Evolutionary conservation across 805 yeast genomes (phyloP), one percentile per base, ranked within the genome.

Genomic region (Wickerhamomyces alni): DNA sequence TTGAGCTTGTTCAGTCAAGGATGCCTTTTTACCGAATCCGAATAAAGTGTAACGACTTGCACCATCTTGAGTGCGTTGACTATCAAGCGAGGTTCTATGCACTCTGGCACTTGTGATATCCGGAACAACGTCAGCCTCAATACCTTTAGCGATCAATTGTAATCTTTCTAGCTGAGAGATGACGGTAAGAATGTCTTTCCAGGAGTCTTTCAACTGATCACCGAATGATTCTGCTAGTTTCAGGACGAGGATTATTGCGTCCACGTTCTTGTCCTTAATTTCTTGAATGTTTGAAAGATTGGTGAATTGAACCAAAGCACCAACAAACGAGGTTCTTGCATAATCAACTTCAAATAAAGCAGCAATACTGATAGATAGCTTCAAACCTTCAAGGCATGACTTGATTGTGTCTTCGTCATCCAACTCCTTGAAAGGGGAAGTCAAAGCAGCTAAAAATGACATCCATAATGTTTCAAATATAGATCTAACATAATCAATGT

Each of bases 391-490:
- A 39, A 93, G 63, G 50, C 96, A 82, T 8, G 73, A 62, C 36
- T 69, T 74, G 4, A 85, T 74, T 10, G 83, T 73, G 39, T 81
- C 87, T 17, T 70, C 73, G 49, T 86, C 93, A 49, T 85, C 88
- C 46, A 82, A 80, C 40, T 87, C 96, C 56, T 83, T 87, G 67
- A 89, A 88, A 6, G 96, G 95, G 3, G 94, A 91, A 0, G 97
- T 88, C 36, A 93, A 69, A 1, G 95, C 97, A 7, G 98, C 98
- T 48, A 93, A 70, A 35, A 93, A 76, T 0, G 97, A 87, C 96
- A 94, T 89, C 99, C 99, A 93, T 33, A 85, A 66, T 15, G 87
- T 87, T 52, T 91, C 96, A 63, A 93, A 91, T 56, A 94, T 86
- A 1, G 97, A 89, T 57, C 76, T 82, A 13, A 91, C 95, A 57